Evolutionary conservation across 805 yeast genomes (phyloP).

Genomic region (Metschnikowia lunata): DNA sequence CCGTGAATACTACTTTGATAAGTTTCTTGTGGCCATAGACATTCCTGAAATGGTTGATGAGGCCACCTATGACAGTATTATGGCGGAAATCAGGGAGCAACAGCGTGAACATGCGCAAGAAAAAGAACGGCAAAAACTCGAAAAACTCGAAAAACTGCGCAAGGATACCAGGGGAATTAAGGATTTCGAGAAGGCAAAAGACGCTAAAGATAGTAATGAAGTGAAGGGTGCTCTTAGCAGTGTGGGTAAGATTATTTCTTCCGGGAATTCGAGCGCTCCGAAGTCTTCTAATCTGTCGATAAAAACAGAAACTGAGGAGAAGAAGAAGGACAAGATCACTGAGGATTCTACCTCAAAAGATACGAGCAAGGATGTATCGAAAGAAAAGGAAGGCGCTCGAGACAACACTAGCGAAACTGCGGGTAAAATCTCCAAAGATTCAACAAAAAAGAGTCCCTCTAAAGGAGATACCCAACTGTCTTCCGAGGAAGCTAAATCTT

Average conservation of each 20-base stretch:
- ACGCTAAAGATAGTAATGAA: not conserved
- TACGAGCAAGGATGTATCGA: not conserved
- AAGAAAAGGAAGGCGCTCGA: not conserved
- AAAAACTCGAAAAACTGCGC: not conserved
- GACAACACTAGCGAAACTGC: not conserved
- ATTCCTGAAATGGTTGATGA: conserved; percentile 65
- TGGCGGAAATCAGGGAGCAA: conserved; percentile 37
- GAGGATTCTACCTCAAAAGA: not conserved
- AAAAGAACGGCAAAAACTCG: not conserved
- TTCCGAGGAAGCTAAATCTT: not conserved
- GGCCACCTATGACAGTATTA: conserved; percentile 50
- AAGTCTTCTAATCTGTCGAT: not conserved
- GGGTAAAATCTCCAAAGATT: not conserved
- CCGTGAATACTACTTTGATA: conserved; percentile 63
- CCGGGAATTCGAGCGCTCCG: not conserved
- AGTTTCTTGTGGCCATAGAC: conserved; percentile 63
- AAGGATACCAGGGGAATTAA: conserved; percentile 1
- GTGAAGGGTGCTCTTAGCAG: not conserved
- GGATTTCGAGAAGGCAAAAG: not conserved
- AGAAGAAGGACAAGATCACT: not conserved
- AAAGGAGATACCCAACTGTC: not conserved
- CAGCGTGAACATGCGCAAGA: conserved; percentile 3
- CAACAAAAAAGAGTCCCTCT: not conserved
- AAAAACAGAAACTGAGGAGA: not conserved
- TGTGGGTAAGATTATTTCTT: not conserved